Evolutionary conservation across 2,329 filamentous ascomycete genomes (phyloP).

Genomic region (Didymella segeticola): DNA sequence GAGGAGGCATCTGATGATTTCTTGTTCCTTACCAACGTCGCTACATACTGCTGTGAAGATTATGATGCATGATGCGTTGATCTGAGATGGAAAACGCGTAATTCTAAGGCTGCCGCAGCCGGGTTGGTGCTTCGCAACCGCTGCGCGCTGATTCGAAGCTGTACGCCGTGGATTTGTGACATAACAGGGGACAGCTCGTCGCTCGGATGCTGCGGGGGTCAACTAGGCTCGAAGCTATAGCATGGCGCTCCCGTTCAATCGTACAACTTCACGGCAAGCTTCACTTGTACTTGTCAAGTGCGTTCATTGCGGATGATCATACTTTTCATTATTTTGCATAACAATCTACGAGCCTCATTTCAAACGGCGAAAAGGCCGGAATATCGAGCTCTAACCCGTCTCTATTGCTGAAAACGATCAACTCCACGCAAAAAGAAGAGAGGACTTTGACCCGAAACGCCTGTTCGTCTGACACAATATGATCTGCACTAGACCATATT

Average conservation of each 20-base stretch:
- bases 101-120: not conserved
- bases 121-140: not conserved
- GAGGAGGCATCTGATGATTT: conserved; percentile 65
- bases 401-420: conserved; percentile 25
- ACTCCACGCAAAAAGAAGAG: conserved; percentile 21
- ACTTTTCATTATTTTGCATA: conserved; percentile 2
- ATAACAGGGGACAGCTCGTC: not conserved
- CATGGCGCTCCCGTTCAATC: not conserved
- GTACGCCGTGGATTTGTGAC: not conserved
- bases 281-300: not conserved
- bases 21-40: conserved; percentile 72
- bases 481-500: conserved; percentile 28
- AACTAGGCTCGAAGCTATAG: not conserved
- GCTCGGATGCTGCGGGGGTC: conserved; percentile 3
- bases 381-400: conserved; percentile 20
- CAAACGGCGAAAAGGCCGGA: conserved; percentile 2
- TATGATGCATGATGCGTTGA: conserved; percentile 2
- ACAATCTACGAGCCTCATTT: conserved; percentile 21
- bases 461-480: conserved; percentile 19
- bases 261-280: not conserved
- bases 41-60: conserved; percentile 55
- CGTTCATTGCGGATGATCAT: not conserved
- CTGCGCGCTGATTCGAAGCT: conserved; percentile 1
- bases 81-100: not conserved
- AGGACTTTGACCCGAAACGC: conserved; percentile 27